Evolutionary conservation across 768 basidiomycete species (phyloP).

Genomic region (Pulveroboletus ravenelii): DNA sequence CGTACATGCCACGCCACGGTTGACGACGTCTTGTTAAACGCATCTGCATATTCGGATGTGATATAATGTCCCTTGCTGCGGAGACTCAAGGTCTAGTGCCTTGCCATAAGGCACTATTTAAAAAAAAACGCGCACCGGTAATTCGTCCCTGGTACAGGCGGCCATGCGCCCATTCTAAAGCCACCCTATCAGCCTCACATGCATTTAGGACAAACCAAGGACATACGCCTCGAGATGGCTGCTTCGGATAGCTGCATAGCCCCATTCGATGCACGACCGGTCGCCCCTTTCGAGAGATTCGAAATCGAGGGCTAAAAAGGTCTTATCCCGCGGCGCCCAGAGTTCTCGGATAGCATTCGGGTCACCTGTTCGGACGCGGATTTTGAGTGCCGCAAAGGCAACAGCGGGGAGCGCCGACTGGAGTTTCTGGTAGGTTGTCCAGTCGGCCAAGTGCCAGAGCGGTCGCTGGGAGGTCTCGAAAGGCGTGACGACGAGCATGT

Average conservation of each 20-base stretch:
- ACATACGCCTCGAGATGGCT: constrained; percentile 66
- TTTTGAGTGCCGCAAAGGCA: constrained; percentile 57
- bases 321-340: constrained; percentile 68
- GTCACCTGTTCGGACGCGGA: constrained; percentile 62
- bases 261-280: constrained; percentile 70
- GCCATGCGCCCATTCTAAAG: constrained; percentile 64
- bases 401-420: constrained; percentile 68
- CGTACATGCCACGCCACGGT: constrained; percentile 73
- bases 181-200: constrained; percentile 1
- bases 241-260: constrained; percentile 75
- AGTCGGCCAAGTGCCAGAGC: constrained; percentile 66
- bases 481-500: constrained; percentile 62
- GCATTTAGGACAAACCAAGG: background rate
- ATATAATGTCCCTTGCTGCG: constrained; percentile 67
- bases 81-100: constrained; percentile 6
- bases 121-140: constrained; percentile 52
- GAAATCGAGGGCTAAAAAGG: constrained; percentile 71
- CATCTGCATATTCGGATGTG: constrained; percentile 64
- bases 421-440: constrained; percentile 62
- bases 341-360: constrained; percentile 58
- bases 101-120: background rate
- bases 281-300: constrained; percentile 72
- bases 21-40: constrained; percentile 56
- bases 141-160: constrained; percentile 68
- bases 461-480: constrained; percentile 68